Evolutionary conservation across 140 eudicot genomes (phyloP).

Genomic region (Artemisia princeps): DNA sequence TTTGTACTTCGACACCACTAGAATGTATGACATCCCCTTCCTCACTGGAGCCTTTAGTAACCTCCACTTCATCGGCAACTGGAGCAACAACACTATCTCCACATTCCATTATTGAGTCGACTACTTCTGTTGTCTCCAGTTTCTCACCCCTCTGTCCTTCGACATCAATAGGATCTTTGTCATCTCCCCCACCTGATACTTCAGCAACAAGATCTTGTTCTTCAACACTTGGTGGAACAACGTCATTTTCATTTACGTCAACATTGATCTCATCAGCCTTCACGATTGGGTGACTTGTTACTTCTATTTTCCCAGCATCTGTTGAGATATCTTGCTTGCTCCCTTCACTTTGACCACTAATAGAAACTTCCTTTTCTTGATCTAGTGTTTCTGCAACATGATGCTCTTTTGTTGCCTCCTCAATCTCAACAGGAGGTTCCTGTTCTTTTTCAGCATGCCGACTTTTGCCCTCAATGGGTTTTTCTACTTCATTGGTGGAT

Average conservation of each 20-base stretch:
- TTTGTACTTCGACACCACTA: background rate
- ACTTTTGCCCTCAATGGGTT: background rate
- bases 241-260: too few relatives aligned
- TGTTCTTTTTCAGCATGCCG: background rate
- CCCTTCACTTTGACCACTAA: background rate
- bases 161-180: background rate
- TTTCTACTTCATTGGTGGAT: background rate
- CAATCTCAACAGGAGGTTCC: conserved; percentile 4
- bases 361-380: conserved; percentile 7
- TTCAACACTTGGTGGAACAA: too few relatives aligned
- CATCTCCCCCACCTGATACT: background rate
- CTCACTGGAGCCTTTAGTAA: background rate
- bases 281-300: too few relatives aligned
- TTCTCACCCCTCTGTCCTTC: conserved; percentile 19
- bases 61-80: conserved; percentile 7
- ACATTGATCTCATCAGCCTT: background rate
- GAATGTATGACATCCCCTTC: background rate
- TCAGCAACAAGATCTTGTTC: conserved; percentile 14
- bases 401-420: background rate
- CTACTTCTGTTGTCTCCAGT: background rate
- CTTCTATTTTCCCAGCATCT: background rate
- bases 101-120: too few relatives aligned
- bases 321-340: background rate
- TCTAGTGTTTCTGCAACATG: background rate
- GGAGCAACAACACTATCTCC: background rate